These are phyloP conservation scores for Solanum paucissectum DNA, from an alignment of 257 asterid species.

Conservation along the genomic window DNA sequence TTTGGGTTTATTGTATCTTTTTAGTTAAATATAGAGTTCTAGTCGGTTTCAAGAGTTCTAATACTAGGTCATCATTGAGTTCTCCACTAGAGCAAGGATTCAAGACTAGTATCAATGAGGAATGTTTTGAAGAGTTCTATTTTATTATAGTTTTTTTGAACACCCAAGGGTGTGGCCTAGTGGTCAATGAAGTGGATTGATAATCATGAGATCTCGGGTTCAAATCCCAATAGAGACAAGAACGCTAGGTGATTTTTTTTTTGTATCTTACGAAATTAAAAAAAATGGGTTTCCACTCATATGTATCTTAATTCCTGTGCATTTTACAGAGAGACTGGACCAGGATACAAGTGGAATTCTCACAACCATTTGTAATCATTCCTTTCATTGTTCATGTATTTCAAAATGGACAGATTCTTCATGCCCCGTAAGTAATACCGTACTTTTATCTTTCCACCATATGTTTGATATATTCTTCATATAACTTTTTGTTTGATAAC, in stretches of 20 bases:
- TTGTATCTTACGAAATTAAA: neutral
- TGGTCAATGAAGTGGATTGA: neutral
- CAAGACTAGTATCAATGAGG: neutral
- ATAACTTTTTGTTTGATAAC: neutral
- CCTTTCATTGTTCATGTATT: constrained; percentile 97
- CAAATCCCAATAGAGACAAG: neutral
- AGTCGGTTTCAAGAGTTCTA: neutral
- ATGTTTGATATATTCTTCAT: neutral
- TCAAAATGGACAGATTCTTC: constrained; percentile 99
- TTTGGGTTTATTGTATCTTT: neutral
- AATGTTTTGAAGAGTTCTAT: neutral
- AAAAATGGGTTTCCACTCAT: neutral
- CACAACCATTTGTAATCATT: constrained; percentile 91
- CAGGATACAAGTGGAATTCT: constrained; percentile 86
- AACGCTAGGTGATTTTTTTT: neutral
- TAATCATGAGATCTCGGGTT: neutral
- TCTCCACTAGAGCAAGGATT: neutral
- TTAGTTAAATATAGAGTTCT: neutral
- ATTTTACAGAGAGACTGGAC: constrained; percentile 74
- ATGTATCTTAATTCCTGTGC: neutral
- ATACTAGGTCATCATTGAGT: neutral
- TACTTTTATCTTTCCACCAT: neutral
- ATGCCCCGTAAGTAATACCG: constrained; percentile 68
- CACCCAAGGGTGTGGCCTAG: neutral
- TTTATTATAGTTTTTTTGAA: neutral